A percentile compares a stretch with the other conserved stretches of the same genome.
Evolutionary conservation across 2,329 filamentous ascomycete species (phyloP).

Genomic region (Fusarium decemcellulare): DNA sequence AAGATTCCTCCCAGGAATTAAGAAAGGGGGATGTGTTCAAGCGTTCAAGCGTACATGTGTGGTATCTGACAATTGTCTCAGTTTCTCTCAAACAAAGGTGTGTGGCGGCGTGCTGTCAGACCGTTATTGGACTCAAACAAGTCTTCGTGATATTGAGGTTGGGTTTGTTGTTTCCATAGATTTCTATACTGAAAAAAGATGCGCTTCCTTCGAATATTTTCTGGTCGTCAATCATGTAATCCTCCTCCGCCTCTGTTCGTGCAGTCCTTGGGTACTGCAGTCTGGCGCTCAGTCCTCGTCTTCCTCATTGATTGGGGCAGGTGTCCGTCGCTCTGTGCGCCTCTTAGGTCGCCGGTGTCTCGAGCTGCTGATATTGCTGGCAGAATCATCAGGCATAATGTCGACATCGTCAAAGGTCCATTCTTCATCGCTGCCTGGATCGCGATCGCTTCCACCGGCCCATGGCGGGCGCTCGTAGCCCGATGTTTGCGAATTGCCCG

Average conservation of each 20-base stretch:
- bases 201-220: constrained; percentile 38
- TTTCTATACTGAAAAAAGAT: constrained; percentile 40
- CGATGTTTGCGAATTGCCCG: constrained; percentile 61
- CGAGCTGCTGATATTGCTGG: constrained; percentile 84
- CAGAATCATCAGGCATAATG: constrained; percentile 83
- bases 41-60: constrained; percentile 37
- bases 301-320: constrained; percentile 82
- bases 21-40: constrained; percentile 7
- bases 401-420: constrained; percentile 71
- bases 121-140: constrained; percentile 38
- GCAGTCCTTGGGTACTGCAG: constrained; percentile 11
- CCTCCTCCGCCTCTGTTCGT: constrained; percentile 8
- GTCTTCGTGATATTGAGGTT: constrained; percentile 32
- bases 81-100: constrained; percentile 28
- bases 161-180: constrained; percentile 32
- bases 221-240: constrained; percentile 35
- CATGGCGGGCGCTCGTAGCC: constrained; percentile 61
- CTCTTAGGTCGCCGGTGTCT: constrained; percentile 77
- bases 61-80: constrained; percentile 45
- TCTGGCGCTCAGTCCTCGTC: constrained; percentile 66
- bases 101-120: constrained; percentile 23
- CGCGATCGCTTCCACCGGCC: constrained; percentile 59
- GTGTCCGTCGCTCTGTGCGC: constrained; percentile 77
- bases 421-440: constrained; percentile 69
- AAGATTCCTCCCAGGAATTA: constrained; percentile 14